A percentile compares a stretch with the other conserved stretches of the same genome.
phyloP scores from a whole-genome alignment of 1,284 basidiomycete genomes.

The Ustilago loliicola region DNA sequence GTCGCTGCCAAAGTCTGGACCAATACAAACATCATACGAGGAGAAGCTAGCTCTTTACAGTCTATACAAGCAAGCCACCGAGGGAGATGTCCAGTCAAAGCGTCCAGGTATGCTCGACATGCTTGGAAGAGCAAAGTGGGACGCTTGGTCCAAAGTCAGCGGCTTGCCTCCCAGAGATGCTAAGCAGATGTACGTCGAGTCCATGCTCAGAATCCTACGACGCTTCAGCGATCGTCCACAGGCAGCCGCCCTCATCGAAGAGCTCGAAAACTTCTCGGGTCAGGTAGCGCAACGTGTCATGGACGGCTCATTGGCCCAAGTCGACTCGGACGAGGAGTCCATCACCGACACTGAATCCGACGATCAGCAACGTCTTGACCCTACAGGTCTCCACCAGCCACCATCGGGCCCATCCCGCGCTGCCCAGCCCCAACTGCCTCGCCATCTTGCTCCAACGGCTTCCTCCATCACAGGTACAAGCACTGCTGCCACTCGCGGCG shows the following conservation, averaged over 20 bases:
- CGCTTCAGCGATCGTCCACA: conserved; percentile 86
- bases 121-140: conserved; percentile 95
- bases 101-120: conserved; percentile 92
- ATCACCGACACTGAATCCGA: conserved; percentile 36
- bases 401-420: conserved; percentile 21
- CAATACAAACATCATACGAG: conserved; percentile 95
- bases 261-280: conserved; percentile 84
- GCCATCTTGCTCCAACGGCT: conserved; percentile 38
- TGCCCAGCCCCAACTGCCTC: conserved; percentile 13
- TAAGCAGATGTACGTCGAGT: conserved; percentile 89
- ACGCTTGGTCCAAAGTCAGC: conserved; percentile 92
- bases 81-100: conserved; percentile 83
- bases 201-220: conserved; percentile 83
- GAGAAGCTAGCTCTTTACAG: conserved; percentile 92
- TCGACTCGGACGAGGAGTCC: conserved; percentile 44
- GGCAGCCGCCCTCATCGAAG: conserved; percentile 81
- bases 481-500: conserved; percentile 51
- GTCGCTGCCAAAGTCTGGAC: conserved; percentile 87
- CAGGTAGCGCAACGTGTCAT: conserved; percentile 79
- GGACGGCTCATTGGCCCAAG: conserved; percentile 54
- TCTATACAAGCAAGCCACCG: conserved; percentile 77
- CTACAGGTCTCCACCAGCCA: conserved; percentile 31
- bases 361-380: conserved; percentile 46
- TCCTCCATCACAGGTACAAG: conserved; percentile 47
- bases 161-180: conserved; percentile 84